Evolutionary conservation across 805 yeast species (phyloP), one percentile per base, ranked within the genome.

Genomic region (Yarrowia bubula): DNA sequence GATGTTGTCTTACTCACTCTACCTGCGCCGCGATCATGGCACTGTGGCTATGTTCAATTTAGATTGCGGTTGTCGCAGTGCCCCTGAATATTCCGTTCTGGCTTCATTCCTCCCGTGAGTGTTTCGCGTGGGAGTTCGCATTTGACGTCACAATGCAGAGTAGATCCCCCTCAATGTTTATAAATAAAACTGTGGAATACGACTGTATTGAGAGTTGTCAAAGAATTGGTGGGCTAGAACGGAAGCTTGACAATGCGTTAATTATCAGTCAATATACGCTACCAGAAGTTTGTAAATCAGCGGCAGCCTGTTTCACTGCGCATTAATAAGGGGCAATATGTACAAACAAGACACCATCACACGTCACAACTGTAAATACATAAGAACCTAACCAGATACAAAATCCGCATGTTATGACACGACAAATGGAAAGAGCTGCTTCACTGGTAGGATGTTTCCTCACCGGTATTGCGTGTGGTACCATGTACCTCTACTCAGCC

Each of bases 401-500:
- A 51, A 18, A 51, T 51, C 58, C 58, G 43, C 58, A 55, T 55
- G 61, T 55, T 41, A 55, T 55, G 61, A 41, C 61, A 55, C 61
- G 38, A 55, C 61, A 55, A 55, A 37, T 55, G 47, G 61, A 55
- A 55, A 28, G 61, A 41, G 61, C 61, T 15, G 61, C 61, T 38
- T 58, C 64, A 9, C 64, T 58, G 50, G 42, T 58, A 10, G 64
- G 64, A 14, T 58, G 64, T 28, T 58, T 61, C 38, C 47, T 61
- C 4, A 18, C 37, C 68, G 88, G 88, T 11, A 74, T 86, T 55
- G 82, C 82, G 15, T 84, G 90, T 69, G 96, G 96, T 1, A 89
- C 95, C 1, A 77, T 88, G 70, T 89, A 89, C 74, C 77, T 89
- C 51, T 89, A 86, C 75, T 85, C 90, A 8, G 89, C 90, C 0